These are phyloP conservation scores for Apiotrichum siamense DNA, from an alignment of 1,284 basidiomycete species.

Conservation along the genomic window DNA sequence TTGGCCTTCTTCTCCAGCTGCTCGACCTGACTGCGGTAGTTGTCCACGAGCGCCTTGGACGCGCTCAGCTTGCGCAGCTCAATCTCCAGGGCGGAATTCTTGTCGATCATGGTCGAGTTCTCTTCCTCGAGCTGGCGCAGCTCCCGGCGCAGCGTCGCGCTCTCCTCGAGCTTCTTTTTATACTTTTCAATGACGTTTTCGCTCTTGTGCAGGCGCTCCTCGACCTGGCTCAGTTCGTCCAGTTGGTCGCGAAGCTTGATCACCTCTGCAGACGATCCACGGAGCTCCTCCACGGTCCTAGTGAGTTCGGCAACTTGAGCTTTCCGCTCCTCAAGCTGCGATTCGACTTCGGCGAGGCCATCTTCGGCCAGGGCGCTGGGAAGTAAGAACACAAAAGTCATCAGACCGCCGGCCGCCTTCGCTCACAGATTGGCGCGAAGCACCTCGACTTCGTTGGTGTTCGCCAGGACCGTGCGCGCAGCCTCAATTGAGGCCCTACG, in stretches of 20 bases:
- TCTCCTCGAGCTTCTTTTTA: slow-evolving; percentile 95
- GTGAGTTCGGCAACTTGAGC: slow-evolving; percentile 64
- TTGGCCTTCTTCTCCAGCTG: slow-evolving; percentile 65
- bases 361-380: slow-evolving; percentile 64
- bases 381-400: not conserved
- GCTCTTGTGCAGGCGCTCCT: slow-evolving; percentile 83
- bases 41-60: slow-evolving; percentile 81
- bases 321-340: slow-evolving; percentile 70
- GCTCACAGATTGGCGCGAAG: slow-evolving; percentile 59
- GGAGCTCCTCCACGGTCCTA: slow-evolving; percentile 72
- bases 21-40: slow-evolving; percentile 77
- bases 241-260: slow-evolving; percentile 80
- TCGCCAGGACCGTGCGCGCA: slow-evolving; percentile 5
- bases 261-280: slow-evolving; percentile 67
- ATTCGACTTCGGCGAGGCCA: slow-evolving; percentile 69
- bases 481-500: slow-evolving; percentile 6
- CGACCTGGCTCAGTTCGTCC: slow-evolving; percentile 89
- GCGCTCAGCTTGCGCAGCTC: slow-evolving; percentile 79
- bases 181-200: slow-evolving; percentile 99
- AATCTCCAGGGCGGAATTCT: slow-evolving; percentile 81
- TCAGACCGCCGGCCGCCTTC: slow-evolving; percentile 45
- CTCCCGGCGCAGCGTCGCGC: slow-evolving; percentile 75
- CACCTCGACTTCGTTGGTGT: slow-evolving; percentile 62
- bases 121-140: slow-evolving; percentile 84
- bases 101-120: slow-evolving; percentile 84